phyloP scores from a whole-genome alignment of 2,329 filamentous ascomycete species.

The Verticillium tricorpus region DNA sequence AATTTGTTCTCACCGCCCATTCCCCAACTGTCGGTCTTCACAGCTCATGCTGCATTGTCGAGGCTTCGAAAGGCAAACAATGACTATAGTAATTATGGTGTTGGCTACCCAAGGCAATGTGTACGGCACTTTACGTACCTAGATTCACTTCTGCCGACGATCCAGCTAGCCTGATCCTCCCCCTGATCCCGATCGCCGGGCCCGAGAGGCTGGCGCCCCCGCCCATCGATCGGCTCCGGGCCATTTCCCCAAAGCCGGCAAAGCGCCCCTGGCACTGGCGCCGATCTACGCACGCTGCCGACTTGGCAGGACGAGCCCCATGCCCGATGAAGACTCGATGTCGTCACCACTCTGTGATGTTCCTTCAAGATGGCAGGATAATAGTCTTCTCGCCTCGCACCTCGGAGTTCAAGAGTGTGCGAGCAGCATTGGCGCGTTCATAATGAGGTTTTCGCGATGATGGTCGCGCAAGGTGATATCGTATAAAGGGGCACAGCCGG shows the following conservation, averaged over 20 bases:
- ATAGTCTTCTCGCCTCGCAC: constrained; percentile 5
- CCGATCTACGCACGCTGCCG: not conserved
- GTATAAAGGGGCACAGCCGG: not conserved
- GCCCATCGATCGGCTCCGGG: not conserved
- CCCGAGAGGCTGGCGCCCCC: not conserved
- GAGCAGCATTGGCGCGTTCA: constrained; percentile 12
- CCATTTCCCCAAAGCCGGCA: not conserved
- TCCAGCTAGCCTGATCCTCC: not conserved
- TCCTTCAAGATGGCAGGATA: not conserved
- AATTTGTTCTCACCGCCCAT: too few species aligned
- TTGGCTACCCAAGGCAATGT: too few species aligned
- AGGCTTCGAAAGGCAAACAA: too few species aligned
- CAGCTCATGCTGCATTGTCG: too few species aligned
- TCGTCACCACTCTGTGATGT: constrained; percentile 9
- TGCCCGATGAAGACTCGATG: constrained; percentile 5
- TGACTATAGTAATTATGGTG: too few species aligned
- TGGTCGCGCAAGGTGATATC: not conserved
- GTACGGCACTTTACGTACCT: too few species aligned
- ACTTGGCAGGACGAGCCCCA: not conserved
- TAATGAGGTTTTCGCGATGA: constrained; percentile 1
- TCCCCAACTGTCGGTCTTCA: too few species aligned
- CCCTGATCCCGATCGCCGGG: constrained; percentile 1
- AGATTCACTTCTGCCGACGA: too few species aligned
- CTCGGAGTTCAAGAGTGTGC: constrained; percentile 10
- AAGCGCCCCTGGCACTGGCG: not conserved